Evolutionary conservation across 2,329 filamentous ascomycete species (phyloP), one percentile per base, ranked within the genome.

Genomic region (Emydomyces testavorans): DNA sequence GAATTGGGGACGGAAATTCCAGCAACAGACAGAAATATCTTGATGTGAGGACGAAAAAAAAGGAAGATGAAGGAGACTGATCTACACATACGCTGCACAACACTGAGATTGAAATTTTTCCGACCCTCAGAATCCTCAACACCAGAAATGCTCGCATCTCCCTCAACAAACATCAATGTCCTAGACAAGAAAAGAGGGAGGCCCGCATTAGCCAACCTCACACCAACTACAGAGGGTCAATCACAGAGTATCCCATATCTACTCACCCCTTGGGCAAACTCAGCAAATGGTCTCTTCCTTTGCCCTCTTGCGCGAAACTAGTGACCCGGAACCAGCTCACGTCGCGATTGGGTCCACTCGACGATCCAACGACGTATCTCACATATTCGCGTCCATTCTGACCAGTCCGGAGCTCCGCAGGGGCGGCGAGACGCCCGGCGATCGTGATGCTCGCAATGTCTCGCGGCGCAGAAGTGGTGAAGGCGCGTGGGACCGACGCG

Each of bases 241-340:
- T 51, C n/a, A n/a, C n/a, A n/a, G n/a, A n/a, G n/a, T n/a, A n/a
- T n/a, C n/a, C n/a, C n/a, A n/a, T n/a, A n/a, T n/a, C n/a, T n/a
- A 77, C 85, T 65, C 70, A 94, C 85, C 90, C 90, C 74, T 95
- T 96, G 47, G 79, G 79, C 66, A 95, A 67, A 59, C 68, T 72
- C 61, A 85, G 69, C 57, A 94, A 64, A 60, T 77, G 82, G 53
- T 94, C 85, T 60, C 82, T 80, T 63, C 76, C 73, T 42, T 76
- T 67, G n/a, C 64, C 85, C 54, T 85, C 80, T 11, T 71, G 70
- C 45, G 70, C 58, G 64, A 96, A 96, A 69, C 75, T 79, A 28
- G 80, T 73, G 48, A 96, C 73, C 50, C 75, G 76, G 75, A 93
- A 96, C 84, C 85, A 96, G 73, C 82, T 92, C 24, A 83, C 85